A percentile compares a stretch with the other conserved stretches of the same genome.
phyloP scores from a whole-genome alignment of 2,329 filamentous ascomycete genomes.

The Lachnellula hyalina region DNA sequence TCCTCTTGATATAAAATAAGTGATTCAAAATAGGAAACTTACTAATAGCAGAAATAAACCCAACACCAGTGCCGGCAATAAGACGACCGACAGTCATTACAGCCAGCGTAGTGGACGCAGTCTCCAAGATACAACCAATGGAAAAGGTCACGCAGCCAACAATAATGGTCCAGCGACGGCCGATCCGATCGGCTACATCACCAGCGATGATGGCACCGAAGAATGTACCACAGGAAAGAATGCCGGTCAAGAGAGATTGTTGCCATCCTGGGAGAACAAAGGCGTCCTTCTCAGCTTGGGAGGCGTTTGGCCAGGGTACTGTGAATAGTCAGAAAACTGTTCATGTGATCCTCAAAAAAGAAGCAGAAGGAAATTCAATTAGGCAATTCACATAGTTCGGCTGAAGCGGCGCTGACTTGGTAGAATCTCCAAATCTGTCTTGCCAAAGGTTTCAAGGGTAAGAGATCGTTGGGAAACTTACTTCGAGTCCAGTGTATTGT shows the following conservation, averaged over 20 bases:
- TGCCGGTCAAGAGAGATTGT: conserved; percentile 46
- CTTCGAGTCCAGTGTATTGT: conserved; percentile 20
- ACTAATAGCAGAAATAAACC: conserved; percentile 70
- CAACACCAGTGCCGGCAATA: conserved; percentile 71
- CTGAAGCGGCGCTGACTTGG: conserved; percentile 35
- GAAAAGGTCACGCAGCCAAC: conserved; percentile 62
- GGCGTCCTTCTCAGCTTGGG: conserved; percentile 54
- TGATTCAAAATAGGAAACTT: conserved; percentile 40
- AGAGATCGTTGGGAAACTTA: conserved; percentile 11
- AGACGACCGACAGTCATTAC: conserved; percentile 57
- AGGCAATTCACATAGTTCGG: conserved; percentile 1
- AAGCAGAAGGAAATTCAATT: neutral
- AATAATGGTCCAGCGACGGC: conserved; percentile 68
- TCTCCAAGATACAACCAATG: conserved; percentile 57
- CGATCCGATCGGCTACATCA: conserved; percentile 66
- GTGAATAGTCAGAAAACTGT: neutral
- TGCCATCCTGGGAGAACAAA: conserved; percentile 64
- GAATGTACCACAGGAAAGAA: conserved; percentile 75
- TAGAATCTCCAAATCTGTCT: conserved; percentile 32
- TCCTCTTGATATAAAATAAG: conserved; percentile 49
- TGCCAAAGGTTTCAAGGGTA: conserved; percentile 7
- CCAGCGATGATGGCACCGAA: conserved; percentile 74
- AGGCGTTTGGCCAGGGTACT: conserved; percentile 28
- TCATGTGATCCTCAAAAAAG: no score
- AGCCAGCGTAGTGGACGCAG: conserved; percentile 46